Percentiles rank a stretch among this genome's conserved stretches.
Evolutionary conservation across 768 basidiomycete genomes (phyloP).

Genomic region (Tylopilus subfusipes): DNA sequence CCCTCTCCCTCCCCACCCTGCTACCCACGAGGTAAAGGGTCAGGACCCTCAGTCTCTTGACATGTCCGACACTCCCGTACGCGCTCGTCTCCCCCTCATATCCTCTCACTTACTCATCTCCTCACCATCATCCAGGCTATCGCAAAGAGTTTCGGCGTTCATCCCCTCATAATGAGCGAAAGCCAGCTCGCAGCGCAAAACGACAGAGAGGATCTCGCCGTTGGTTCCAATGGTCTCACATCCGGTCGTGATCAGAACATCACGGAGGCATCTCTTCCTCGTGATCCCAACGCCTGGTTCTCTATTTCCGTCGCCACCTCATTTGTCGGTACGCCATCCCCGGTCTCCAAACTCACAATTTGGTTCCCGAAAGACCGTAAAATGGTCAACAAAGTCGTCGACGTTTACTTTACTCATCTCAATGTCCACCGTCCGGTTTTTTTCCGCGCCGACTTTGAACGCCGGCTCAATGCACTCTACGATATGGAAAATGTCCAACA

Average conservation of each 20-base stretch:
- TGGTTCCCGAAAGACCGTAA: slow-evolving; percentile 78
- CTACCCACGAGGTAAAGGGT: slow-evolving; percentile 52
- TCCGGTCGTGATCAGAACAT: slow-evolving; percentile 66
- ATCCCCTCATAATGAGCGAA: slow-evolving; percentile 63
- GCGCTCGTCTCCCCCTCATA: neutral
- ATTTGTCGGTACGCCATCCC: slow-evolving; percentile 24
- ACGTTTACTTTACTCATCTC: slow-evolving; percentile 73
- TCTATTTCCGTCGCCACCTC: slow-evolving; percentile 51
- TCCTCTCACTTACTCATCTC: slow-evolving; percentile 2
- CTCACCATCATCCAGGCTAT: slow-evolving; percentile 43
- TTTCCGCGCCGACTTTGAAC: slow-evolving; percentile 63
- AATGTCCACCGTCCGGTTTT: slow-evolving; percentile 80
- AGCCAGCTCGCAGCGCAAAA: slow-evolving; percentile 48
- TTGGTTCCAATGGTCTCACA: slow-evolving; percentile 66
- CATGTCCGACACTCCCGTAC: slow-evolving; percentile 65
- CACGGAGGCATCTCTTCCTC: slow-evolving; percentile 52
- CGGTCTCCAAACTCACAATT: slow-evolving; percentile 36
- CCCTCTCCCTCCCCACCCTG: slow-evolving; percentile 15
- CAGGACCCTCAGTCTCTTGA: slow-evolving; percentile 79
- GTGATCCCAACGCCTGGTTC: slow-evolving; percentile 62
- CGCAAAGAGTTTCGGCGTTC: slow-evolving; percentile 77
- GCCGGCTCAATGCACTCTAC: slow-evolving; percentile 63
- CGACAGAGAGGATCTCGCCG: slow-evolving; percentile 73
- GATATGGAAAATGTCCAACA: slow-evolving; percentile 47
- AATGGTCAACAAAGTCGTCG: slow-evolving; percentile 58